Base-by-base conservation (phyloP, 2,329 filamentous ascomycete species). In the Alternaria arborescens region DNA sequence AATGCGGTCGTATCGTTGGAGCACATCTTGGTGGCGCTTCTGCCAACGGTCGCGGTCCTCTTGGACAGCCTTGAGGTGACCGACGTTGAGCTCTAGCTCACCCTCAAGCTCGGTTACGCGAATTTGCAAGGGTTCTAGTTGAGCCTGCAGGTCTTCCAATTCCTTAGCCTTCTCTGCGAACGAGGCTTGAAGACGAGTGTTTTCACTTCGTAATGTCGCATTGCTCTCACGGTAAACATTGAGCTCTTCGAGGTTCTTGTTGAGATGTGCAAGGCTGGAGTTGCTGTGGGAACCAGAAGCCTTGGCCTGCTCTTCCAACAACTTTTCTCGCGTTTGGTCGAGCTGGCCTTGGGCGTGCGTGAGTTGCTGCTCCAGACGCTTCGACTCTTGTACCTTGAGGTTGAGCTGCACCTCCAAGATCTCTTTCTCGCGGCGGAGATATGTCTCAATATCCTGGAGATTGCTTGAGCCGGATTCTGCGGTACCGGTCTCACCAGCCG, bases 351-450 rank as follows among this genome's bases (percentile, higher is more conserved):
- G 92, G 8, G 90, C 86, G 75, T 97, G 94, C 52, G 97, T 91
- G 24, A 97, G 86, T 74, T 98, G 93, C 71, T 97, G 93, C 72
- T 94, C 92, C 42, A 97, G 81, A 55, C 95, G 89, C 79, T 96
- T 97, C 55, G 88, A 86, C 79, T 99, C 95, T 71, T 97, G 92
- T 0, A 89, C 85, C 71, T 94, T 94, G 44, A 98, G 84, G 69
- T 97, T 94, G 71, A 93, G 91, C 73, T 98, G 94, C n/a, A 97
- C 92, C 70, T 99, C 94, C 8, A 97, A 86, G 67, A 99, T 98
- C 76, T 98, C 95, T 83, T 98, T 99, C 80, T 99, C 96, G 42
- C 93, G 91, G 46, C 94, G 90, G 62, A 99, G 83, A 77, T 95
- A 99, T 63, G 88, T 91, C 80, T 97, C 96, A 58, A 99, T 87